Conservation (phyloP, 352 stramenopile species). For the Pythium grandisporangium region DNA sequence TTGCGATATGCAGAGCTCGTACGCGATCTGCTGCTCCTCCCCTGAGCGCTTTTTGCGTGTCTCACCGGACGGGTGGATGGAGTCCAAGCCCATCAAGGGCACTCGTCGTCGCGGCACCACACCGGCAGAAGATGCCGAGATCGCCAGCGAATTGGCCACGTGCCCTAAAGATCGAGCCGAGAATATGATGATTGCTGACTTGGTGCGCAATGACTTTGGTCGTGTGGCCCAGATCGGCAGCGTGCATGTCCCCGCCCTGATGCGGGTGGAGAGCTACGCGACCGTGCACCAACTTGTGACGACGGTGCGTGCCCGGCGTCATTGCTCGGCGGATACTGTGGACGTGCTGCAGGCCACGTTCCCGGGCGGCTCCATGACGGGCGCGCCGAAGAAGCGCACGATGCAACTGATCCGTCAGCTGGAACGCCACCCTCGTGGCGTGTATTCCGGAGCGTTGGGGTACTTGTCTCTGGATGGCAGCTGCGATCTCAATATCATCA, state of each 20-base stretch:
- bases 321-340: conserved; percentile 46
- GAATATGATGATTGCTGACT: conserved; percentile 98
- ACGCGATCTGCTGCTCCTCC: conserved; percentile 93
- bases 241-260: conserved; percentile 91
- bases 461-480: conserved; percentile 94
- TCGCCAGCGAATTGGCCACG: conserved; percentile 60
- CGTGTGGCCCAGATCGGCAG: conserved; percentile 88
- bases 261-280: conserved; percentile 93
- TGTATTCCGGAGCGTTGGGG: conserved; percentile 95
- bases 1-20: conserved; percentile 22
- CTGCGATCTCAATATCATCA: conserved; percentile 97
- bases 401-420: conserved; percentile 95
- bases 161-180: conserved; percentile 93
- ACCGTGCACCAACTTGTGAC: conserved; percentile 98
- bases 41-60: conserved; percentile 93
- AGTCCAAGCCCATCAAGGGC: conserved; percentile 98
- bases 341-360: conserved; percentile 94
- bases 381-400: conserved; percentile 94
- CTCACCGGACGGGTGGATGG: conserved; percentile 62
- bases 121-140: conserved; percentile 37
- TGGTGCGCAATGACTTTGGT: conserved; percentile 94
- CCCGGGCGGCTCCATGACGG: conserved; percentile 96
- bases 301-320: conserved; percentile 84
- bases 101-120: conserved; percentile 63
- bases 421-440: conserved; percentile 82